Conservation (phyloP, 2,329 filamentous ascomycete species). For the Scortechinia acanthostroma region DNA sequence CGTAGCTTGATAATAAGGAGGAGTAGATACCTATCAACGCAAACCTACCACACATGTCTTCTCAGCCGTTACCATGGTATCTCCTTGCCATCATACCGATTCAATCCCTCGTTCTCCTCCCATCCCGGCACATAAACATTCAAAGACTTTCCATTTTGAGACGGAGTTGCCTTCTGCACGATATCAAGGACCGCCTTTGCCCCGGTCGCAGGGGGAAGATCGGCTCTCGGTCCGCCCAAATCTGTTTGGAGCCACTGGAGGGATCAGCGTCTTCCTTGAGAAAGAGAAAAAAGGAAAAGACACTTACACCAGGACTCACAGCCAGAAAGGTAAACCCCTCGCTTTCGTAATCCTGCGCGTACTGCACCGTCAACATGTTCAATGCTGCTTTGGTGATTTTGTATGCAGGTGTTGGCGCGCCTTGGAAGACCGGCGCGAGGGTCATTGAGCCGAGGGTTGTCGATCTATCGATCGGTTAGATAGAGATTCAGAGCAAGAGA, state of each 20-base stretch:
- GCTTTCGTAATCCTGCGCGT: background rate
- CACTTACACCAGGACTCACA: background rate
- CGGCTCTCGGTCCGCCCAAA: background rate
- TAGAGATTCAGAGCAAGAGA: background rate
- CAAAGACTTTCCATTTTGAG: background rate
- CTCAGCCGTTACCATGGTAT: background rate
- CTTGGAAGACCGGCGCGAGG: background rate
- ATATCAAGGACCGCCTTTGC: background rate
- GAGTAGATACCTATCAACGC: no score
- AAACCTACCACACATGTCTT: no score
- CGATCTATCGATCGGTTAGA: background rate
- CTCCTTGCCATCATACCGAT: slow-evolving; percentile 1
- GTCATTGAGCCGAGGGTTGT: background rate
- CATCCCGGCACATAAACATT: background rate
- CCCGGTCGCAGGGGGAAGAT: background rate
- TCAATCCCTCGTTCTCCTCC: background rate
- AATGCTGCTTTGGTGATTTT: background rate
- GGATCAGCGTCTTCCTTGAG: background rate
- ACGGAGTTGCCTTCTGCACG: background rate
- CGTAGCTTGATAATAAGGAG: no score
- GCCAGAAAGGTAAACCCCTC: slow-evolving; percentile 1
- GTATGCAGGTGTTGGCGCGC: background rate
- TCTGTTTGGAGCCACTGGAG: background rate
- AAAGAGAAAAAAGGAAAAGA: slow-evolving; percentile 1
- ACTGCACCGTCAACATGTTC: slow-evolving; percentile 1